Evolutionary conservation across 495 filamentous ascomycete species (phyloP), one percentile per base, ranked within the genome.

Genomic region (Xanthoparmelia taractica): DNA sequence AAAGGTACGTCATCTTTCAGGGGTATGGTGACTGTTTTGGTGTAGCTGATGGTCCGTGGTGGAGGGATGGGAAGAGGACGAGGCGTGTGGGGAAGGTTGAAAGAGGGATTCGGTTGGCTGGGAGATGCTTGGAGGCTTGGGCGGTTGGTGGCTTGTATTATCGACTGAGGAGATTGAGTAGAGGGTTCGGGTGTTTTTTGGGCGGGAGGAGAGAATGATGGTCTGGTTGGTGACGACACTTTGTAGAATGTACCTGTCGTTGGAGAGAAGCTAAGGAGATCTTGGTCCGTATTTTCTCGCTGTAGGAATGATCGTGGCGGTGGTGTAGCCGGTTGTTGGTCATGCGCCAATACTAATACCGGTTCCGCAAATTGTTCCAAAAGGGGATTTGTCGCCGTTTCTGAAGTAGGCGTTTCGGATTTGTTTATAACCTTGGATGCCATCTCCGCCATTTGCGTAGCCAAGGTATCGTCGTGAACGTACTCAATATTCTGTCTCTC

Each of bases 211-310:
- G 61, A 33, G 4, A n/a, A 48, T 56, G 57, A 52, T 29, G 18
- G 56, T 43, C 60, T 59, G 17, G 23, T 52, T 17, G 77, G 77
- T 8, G 79, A 78, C 31, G 77, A 76, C n/a, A 76, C 70, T 6
- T 75, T 74, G 36, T 70, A 75, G 59, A 81, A 82, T 4, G 80
- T 82, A 13, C 80, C 79, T 11, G 78, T 80, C 52, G 68, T 73
- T 23, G 79, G 78, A 2, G 78, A 81, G 60, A 81, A 81, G 1
- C 74, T 75, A 48, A 78, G 52, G 17, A 72, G 73, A 60, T 54
- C 29, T 31, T 54, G 50, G 29, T 80, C 74, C 6, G 70, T 63
- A 0, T 56, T 57, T 65, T 72, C 61, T 57, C 63, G 67, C 69
- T 75, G 69, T 65, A 66, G 61, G 13, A 72, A 69, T 18, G 70